Evolutionary conservation across 352 stramenopile species (phyloP).

Genomic region (Phytophthora cactorum): DNA sequence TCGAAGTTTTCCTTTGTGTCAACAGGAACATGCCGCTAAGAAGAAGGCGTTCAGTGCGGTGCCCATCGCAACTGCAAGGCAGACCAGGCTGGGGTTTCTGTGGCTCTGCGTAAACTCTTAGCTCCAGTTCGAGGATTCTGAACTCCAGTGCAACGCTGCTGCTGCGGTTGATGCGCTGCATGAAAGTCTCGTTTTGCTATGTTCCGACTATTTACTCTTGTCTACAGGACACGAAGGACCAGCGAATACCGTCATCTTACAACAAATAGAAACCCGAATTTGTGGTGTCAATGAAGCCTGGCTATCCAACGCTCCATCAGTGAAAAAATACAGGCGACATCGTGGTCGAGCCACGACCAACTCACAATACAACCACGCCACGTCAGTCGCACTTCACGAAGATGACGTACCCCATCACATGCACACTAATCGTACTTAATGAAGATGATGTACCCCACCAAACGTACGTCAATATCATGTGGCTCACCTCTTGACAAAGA

Average conservation of each 20-base stretch:
- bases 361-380: slow-evolving; percentile 10
- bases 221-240: neutral
- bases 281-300: slow-evolving; percentile 4
- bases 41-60: slow-evolving; percentile 10
- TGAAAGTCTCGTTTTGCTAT: slow-evolving; percentile 1
- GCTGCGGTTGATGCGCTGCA: slow-evolving; percentile 4
- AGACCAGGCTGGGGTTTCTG: slow-evolving; percentile 28
- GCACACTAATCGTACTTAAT: neutral
- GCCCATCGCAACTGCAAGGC: slow-evolving; percentile 27
- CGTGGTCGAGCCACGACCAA: slow-evolving; percentile 1
- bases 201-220: neutral
- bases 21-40: slow-evolving; percentile 8
- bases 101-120: slow-evolving; percentile 7
- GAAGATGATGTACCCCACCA: slow-evolving; percentile 10
- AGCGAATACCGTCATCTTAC: no score
- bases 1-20: slow-evolving; percentile 3
- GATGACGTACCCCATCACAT: neutral
- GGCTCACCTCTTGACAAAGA: neutral
- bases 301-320: slow-evolving; percentile 14
- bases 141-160: slow-evolving; percentile 17
- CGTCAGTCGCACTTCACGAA: slow-evolving; percentile 22
- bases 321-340: slow-evolving; percentile 16
- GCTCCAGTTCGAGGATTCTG: slow-evolving; percentile 21
- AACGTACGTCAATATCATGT: neutral
- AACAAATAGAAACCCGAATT: neutral